Conservation (phyloP, 371 early-diverging fungal genomes). For the Mucor plumbeus region DNA sequence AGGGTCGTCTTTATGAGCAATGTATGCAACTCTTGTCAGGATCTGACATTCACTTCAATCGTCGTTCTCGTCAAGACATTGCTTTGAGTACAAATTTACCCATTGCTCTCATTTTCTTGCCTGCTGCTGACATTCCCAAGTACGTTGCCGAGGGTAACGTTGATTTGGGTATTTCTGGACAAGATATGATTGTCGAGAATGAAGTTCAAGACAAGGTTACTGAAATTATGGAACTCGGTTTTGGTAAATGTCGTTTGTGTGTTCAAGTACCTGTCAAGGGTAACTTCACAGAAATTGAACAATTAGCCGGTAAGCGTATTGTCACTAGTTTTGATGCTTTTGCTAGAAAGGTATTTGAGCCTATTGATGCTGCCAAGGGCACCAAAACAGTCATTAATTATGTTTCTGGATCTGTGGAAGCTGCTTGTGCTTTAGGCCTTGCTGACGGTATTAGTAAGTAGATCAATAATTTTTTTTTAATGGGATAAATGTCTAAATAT, state of each 20-base stretch:
- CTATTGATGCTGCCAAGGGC: slow-evolving; percentile 66
- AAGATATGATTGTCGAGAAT: slow-evolving; percentile 91
- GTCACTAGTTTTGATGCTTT: slow-evolving; percentile 91
- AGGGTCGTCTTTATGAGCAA: slow-evolving; percentile 96
- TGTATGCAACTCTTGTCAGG: slow-evolving; percentile 83
- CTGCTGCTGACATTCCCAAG: slow-evolving; percentile 95
- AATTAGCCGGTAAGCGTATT: slow-evolving; percentile 91
- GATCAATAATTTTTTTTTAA: neutral
- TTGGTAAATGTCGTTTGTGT: slow-evolving; percentile 91
- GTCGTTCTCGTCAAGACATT: slow-evolving; percentile 95
- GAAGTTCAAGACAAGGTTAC: slow-evolving; percentile 73
- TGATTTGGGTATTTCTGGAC: slow-evolving; percentile 95
- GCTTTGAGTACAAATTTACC: slow-evolving; percentile 92
- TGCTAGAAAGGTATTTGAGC: slow-evolving; percentile 70
- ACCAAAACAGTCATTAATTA: slow-evolving; percentile 77
- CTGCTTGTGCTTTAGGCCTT: slow-evolving; percentile 95
- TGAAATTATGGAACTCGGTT: slow-evolving; percentile 82
- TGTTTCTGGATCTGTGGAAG: slow-evolving; percentile 95
- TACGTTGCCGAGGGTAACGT: slow-evolving; percentile 95
- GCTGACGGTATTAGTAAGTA: slow-evolving; percentile 95
- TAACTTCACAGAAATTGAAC: slow-evolving; percentile 53
- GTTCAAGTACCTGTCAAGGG: slow-evolving; percentile 80
- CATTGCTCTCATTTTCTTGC: slow-evolving; percentile 93
- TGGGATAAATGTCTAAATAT: neutral
- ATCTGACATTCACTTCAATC: slow-evolving; percentile 94